Percentiles rank a stretch among this genome's conserved stretches.
phyloP scores from a whole-genome alignment of 305 asterid species.

The Andrographis paniculata region DNA sequence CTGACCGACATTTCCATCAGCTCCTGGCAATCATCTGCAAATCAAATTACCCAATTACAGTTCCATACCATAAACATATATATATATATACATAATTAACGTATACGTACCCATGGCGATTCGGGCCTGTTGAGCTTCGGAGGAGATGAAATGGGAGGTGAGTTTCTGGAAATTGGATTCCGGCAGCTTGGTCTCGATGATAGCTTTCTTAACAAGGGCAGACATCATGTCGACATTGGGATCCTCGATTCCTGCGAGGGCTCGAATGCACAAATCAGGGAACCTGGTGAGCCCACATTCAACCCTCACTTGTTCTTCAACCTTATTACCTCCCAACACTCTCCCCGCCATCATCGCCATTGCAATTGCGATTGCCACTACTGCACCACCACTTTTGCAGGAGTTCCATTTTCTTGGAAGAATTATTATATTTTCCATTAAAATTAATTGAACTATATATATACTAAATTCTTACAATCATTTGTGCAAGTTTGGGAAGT shows the following conservation, averaged over 20 bases:
- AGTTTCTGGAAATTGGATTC: conserved; percentile 31
- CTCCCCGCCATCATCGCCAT: too few species aligned
- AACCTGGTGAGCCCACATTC: conserved; percentile 54
- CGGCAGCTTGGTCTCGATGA: conserved; percentile 34
- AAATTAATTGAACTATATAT: too few species aligned
- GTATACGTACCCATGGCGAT: conserved; percentile 28
- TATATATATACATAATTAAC: too few species aligned
- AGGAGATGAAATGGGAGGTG: conserved; percentile 37
- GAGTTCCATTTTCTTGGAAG: too few species aligned
- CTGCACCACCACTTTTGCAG: too few species aligned
- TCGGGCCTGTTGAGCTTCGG: conserved; percentile 37
- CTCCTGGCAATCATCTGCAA: conserved; percentile 37
- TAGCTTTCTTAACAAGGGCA: conserved; percentile 37
- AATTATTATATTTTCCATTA: too few species aligned
- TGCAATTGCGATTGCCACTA: too few species aligned
- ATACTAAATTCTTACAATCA: too few species aligned
- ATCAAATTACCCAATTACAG: not conserved
- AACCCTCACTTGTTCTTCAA: conserved; percentile 17
- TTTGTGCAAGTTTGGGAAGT: conserved; percentile 13
- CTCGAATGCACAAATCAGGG: conserved; percentile 46
- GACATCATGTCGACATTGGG: conserved; percentile 28
- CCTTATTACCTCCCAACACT: conserved; percentile 23
- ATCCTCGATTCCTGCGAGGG: conserved; percentile 22
- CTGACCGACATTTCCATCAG: conserved; percentile 39
- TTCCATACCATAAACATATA: too few species aligned